Base-by-base conservation (phyloP, 805 yeast genomes). In the Blastobotrys robertii region DNA sequence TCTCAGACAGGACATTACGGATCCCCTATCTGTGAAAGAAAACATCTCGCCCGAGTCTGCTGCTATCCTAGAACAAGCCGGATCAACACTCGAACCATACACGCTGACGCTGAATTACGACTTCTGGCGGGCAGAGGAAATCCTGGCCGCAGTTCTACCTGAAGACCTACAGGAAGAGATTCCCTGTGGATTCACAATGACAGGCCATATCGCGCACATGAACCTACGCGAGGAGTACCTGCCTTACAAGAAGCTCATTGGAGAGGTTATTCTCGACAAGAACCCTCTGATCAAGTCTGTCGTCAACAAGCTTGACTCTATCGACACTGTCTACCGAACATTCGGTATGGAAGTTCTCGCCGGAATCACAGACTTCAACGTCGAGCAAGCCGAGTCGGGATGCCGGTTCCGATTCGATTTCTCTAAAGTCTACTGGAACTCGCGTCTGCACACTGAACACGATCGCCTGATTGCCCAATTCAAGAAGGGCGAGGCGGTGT, bases 401-500 rank as follows among this genome's bases (percentile, higher is more conserved):
- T 90, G 99, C 66, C 62, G 67, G 8, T 92, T 92, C 65, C 74
- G 68, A 38, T 90, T 92, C 62, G 95, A 92, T 57, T 92, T 94
- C 60, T 76, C 84, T 45, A 84, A 85, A 57, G 98, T 94, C 4
- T 92, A 94, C 63, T 92, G 99, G 99, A 92, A 92, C 60, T 85
- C 97, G 11, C 74, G 98, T 52, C 69, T 92, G 40, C 90, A 87
- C 51, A 84, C 95, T 0, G 99, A 92, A 56, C 99, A 92, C 61
- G 90, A 79, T 38, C 69, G 97, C 46, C 64, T 92, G 35, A 81
- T 92, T 3, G 58, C 64, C 1, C 57, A 64, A 32, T 81, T 84
- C 53, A 53, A 73, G 34, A 68, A 74, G 3, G 81, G 82, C 8
- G 82, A 81, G 46, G 83, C 86, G 5, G 83, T 94, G 0, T 85